These are phyloP conservation scores for Podosphaera xanthii DNA, from an alignment of 2,329 filamentous ascomycete genomes.

Conservation along the genomic window DNA sequence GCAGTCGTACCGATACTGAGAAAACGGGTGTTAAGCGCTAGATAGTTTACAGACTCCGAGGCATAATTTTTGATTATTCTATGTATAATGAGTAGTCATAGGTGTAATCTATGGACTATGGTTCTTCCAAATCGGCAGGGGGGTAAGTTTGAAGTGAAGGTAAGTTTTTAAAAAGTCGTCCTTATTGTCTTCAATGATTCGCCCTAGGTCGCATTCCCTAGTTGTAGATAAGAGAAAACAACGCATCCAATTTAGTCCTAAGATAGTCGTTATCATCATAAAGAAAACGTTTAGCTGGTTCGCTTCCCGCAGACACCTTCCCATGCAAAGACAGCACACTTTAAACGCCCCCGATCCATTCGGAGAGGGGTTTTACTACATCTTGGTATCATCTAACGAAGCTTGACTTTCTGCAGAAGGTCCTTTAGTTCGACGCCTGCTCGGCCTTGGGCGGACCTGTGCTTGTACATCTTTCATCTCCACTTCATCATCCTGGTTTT, in stretches of 20 bases:
- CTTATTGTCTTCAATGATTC: not conserved
- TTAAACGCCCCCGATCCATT: not conserved
- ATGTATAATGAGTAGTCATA: not conserved
- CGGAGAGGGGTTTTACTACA: not conserved
- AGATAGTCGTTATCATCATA: not conserved
- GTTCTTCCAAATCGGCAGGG: not conserved
- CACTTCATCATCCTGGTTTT: slow-evolving; percentile 28
- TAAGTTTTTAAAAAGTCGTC: not conserved
- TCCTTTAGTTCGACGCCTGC: slow-evolving; percentile 5
- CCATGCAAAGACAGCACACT: not conserved
- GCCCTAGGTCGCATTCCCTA: not conserved
- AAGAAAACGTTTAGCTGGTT: not conserved
- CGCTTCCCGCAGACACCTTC: not conserved
- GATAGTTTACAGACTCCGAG: not conserved
- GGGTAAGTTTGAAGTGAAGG: not conserved
- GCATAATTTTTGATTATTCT: not conserved
- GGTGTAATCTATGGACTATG: not conserved
- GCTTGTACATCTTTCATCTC: slow-evolving; percentile 16
- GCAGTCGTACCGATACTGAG: too few species aligned
- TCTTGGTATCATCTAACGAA: slow-evolving; percentile 13
- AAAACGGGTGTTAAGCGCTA: not conserved
- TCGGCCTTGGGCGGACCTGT: slow-evolving; percentile 4
- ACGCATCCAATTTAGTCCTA: not conserved
- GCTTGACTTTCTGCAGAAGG: slow-evolving; percentile 15
- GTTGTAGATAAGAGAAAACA: not conserved